Evolutionary conservation across 345 rosid species (phyloP).

Genomic region (Citrus medica): DNA sequence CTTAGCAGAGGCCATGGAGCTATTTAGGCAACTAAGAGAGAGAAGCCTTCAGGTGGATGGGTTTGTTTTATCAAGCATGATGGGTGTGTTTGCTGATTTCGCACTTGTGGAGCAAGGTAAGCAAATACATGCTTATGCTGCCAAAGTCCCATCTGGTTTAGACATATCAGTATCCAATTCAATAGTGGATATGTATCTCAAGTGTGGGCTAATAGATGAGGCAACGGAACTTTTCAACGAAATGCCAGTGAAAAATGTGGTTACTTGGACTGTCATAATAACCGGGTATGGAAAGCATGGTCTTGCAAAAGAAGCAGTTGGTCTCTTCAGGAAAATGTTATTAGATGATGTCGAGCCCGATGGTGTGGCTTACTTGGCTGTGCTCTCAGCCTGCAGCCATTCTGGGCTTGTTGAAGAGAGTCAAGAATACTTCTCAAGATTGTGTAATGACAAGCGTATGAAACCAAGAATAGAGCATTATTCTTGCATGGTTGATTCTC

Average conservation of each 20-base stretch:
- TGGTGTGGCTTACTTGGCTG: slow-evolving; percentile 71
- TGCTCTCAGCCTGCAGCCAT: slow-evolving; percentile 87
- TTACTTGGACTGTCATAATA: slow-evolving; percentile 91
- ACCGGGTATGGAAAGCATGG: slow-evolving; percentile 94
- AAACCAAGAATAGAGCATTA: slow-evolving; percentile 74
- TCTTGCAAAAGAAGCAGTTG: slow-evolving; percentile 59
- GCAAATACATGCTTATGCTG: slow-evolving; percentile 71
- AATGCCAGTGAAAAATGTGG: slow-evolving; percentile 61
- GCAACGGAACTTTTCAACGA: slow-evolving; percentile 56
- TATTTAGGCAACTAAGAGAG: slow-evolving; percentile 59
- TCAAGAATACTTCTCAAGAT: slow-evolving; percentile 47
- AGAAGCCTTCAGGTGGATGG: slow-evolving; percentile 40
- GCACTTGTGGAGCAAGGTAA: slow-evolving; percentile 77
- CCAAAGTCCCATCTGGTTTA: slow-evolving; percentile 61
- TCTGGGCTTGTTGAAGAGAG: slow-evolving; percentile 73
- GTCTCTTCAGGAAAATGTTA: slow-evolving; percentile 52
- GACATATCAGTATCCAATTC: slow-evolving; percentile 70
- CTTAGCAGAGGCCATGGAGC: slow-evolving; percentile 56
- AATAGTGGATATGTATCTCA: slow-evolving; percentile 83
- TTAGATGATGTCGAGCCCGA: slow-evolving; percentile 56
- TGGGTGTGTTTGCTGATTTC: slow-evolving; percentile 81
- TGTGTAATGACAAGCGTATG: slow-evolving; percentile 34
- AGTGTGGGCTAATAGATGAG: slow-evolving; percentile 68
- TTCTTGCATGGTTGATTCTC: slow-evolving; percentile 82
- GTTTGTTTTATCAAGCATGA: slow-evolving; percentile 68